A percentile compares a stretch with the other conserved stretches of the same genome.
These are phyloP conservation scores for Akanthomyces dipterigenus DNA, from an alignment of 2,329 filamentous ascomycete genomes.

Conservation along the genomic window DNA sequence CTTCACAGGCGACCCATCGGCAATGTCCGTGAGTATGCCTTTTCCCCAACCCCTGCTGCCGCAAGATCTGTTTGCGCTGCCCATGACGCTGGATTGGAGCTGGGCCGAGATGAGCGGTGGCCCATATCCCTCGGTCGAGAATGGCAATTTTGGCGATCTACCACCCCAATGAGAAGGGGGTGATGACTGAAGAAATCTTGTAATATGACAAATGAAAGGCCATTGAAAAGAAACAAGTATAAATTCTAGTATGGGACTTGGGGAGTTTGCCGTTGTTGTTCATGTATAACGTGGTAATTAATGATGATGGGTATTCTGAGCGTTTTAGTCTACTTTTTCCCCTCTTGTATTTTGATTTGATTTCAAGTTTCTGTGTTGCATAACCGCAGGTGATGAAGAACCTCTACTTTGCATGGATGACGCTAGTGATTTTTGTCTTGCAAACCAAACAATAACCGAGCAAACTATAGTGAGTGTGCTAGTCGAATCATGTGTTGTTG, in stretches of 20 bases:
- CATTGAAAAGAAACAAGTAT: constrained; percentile 11
- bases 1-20: constrained; percentile 24
- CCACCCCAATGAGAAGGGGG: background rate
- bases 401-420: background rate
- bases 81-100: constrained; percentile 92
- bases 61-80: constrained; percentile 90
- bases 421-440: background rate
- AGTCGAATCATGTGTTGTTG: too few species aligned
- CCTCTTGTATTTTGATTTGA: background rate
- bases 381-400: background rate
- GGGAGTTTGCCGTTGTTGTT: background rate
- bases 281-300: background rate
- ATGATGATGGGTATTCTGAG: background rate
- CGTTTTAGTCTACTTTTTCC: background rate
- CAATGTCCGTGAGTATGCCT: constrained; percentile 18
- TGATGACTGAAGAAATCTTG: background rate
- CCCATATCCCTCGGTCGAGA: constrained; percentile 57
- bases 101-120: constrained; percentile 64
- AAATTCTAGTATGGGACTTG: background rate
- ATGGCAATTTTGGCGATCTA: constrained; percentile 42
- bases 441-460: too few species aligned
- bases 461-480: too few species aligned
- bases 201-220: constrained; percentile 1
- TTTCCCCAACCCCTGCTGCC: constrained; percentile 87
- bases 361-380: background rate